A percentile compares a stretch with the other conserved stretches of the same genome.
These are phyloP conservation scores for Gossypium raimondii DNA, from an alignment of 345 rosid genomes.

Conservation along the genomic window DNA sequence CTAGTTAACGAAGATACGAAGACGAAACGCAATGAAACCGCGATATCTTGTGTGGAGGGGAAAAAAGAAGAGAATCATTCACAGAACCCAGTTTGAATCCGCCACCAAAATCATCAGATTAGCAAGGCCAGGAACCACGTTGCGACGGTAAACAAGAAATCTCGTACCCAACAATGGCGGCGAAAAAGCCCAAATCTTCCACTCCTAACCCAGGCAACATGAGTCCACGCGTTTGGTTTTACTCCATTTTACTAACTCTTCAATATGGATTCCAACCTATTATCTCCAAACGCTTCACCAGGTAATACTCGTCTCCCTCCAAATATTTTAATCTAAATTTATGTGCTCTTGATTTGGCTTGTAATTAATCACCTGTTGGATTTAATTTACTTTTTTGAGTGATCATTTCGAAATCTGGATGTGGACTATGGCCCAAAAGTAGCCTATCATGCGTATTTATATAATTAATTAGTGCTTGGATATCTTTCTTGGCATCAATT, in stretches of 20 bases:
- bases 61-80: background rate
- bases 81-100: background rate
- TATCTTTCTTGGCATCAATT: background rate
- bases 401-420: background rate
- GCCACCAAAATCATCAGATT: background rate
- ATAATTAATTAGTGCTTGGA: too few relatives aligned
- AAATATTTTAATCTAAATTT: background rate
- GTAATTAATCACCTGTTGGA: background rate
- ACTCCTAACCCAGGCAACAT: constrained; percentile 20
- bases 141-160: background rate
- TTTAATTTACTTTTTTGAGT: background rate
- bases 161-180: constrained; percentile 36
- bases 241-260: constrained; percentile 67
- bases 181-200: constrained; percentile 23
- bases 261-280: constrained; percentile 97
- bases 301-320: constrained; percentile 32
- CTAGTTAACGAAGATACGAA: background rate
- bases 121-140: background rate
- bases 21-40: background rate
- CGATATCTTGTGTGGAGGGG: background rate
- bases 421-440: background rate
- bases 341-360: background rate
- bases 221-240: constrained; percentile 53
- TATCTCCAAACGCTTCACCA: constrained; percentile 78
- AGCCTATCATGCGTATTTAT: background rate